Percentiles rank a stretch among this genome's conserved stretches.
phyloP scores from a whole-genome alignment of 805 yeast genomes.

The Brettanomyces anomalus region DNA sequence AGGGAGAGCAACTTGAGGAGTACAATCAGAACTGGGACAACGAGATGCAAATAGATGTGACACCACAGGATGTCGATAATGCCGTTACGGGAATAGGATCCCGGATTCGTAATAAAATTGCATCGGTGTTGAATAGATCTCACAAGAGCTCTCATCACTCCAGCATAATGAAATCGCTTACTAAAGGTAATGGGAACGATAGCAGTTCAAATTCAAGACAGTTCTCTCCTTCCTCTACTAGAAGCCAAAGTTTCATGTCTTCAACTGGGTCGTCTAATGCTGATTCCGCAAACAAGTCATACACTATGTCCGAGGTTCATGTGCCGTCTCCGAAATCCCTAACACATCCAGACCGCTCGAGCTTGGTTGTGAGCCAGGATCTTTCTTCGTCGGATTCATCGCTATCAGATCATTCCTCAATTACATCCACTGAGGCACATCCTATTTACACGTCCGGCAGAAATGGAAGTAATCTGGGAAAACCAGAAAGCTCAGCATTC shows the following conservation, averaged over 20 bases:
- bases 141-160: not conserved
- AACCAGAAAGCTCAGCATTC: no score
- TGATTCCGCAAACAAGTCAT: not conserved
- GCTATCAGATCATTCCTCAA: not conserved
- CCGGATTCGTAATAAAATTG: slow-evolving; percentile 43
- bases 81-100: slow-evolving; percentile 81
- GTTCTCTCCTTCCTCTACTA: no score
- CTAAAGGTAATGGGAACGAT: no score
- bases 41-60: slow-evolving; percentile 43
- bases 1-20: slow-evolving; percentile 19
- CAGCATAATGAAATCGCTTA: no score
- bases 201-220: no score
- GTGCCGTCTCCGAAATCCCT: not conserved
- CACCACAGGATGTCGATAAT: slow-evolving; percentile 58
- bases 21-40: slow-evolving; percentile 22
- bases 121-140: slow-evolving; percentile 22
- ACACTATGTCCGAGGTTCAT: slow-evolving; percentile 1
- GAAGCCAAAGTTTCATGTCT: no score
- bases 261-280: not conserved
- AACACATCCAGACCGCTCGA: not conserved
- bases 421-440: not conserved
- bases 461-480: no score
- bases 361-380: no score
- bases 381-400: not conserved
- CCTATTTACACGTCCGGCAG: not conserved